phyloP scores from a whole-genome alignment of 2,329 filamentous ascomycete species.

The Zymoseptoria passerinii region DNA sequence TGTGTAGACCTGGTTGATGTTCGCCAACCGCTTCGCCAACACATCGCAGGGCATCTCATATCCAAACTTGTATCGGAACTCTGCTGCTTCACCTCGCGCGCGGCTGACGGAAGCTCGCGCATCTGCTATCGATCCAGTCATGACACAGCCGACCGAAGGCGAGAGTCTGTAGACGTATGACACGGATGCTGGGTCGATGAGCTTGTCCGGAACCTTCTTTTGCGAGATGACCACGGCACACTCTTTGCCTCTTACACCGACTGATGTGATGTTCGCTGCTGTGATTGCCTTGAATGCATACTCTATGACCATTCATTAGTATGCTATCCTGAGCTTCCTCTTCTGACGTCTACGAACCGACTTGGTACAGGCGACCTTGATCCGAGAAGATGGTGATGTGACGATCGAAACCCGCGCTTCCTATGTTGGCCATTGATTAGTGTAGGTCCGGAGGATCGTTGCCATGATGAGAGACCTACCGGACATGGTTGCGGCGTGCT shows the following conservation, averaged over 20 bases:
- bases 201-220: conserved; percentile 99
- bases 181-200: conserved; percentile 94
- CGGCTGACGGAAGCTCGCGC: conserved; percentile 86
- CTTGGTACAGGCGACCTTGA: conserved; percentile 97
- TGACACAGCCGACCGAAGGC: conserved; percentile 91
- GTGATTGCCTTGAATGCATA: conserved; percentile 99
- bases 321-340: conserved; percentile 1
- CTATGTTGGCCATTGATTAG: conserved; percentile 35
- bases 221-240: conserved; percentile 96
- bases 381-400: conserved; percentile 99
- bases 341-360: conserved; percentile 59
- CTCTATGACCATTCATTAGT: conserved; percentile 50
- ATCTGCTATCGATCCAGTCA: conserved; percentile 97
- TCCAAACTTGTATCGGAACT: conserved; percentile 97
- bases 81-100: conserved; percentile 88
- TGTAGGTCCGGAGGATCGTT: neutral
- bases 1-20: conserved; percentile 99
- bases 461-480: conserved; percentile 15
- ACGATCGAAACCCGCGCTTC: conserved; percentile 87
- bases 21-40: conserved; percentile 90
- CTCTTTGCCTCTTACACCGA: conserved; percentile 92
- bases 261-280: conserved; percentile 95
- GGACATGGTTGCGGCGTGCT: conserved; percentile 23
- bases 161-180: conserved; percentile 97
- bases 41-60: conserved; percentile 99